Percentiles rank a stretch among this genome's conserved stretches.
Conservation (phyloP, 768 basidiomycete genomes). For the Boletus subcaerulescens region DNA sequence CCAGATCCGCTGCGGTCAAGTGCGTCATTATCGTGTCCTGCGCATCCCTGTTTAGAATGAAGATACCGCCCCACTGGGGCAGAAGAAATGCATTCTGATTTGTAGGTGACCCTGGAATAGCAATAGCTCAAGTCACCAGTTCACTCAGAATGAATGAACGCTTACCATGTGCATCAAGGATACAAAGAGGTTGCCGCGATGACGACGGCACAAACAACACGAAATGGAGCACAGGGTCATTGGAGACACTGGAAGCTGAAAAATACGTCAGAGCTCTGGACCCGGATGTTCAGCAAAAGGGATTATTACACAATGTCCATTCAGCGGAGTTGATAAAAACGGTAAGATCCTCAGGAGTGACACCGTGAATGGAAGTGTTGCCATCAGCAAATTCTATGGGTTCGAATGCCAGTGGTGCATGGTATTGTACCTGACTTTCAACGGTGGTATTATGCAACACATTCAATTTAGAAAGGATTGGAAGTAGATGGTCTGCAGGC, state of each 20-base stretch:
- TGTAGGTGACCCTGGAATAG: slow-evolving; percentile 42
- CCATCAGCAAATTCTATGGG: slow-evolving; percentile 40
- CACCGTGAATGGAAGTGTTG: slow-evolving; percentile 44
- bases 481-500: slow-evolving; percentile 62
- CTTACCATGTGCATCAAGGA: slow-evolving; percentile 55
- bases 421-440: slow-evolving; percentile 91
- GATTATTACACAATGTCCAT: slow-evolving; percentile 79
- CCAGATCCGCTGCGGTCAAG: slow-evolving; percentile 41
- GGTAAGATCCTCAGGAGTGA: slow-evolving; percentile 81
- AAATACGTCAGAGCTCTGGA: slow-evolving; percentile 2
- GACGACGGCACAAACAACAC: slow-evolving; percentile 81
- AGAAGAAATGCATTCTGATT: slow-evolving; percentile 73
- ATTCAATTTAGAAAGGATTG: slow-evolving; percentile 57
- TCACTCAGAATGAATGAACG: slow-evolving; percentile 5
- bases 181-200: slow-evolving; percentile 63
- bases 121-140: slow-evolving; percentile 5
- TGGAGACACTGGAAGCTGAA: slow-evolving; percentile 86
- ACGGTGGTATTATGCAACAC: slow-evolving; percentile 86
- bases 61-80: slow-evolving; percentile 92
- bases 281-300: slow-evolving; percentile 13
- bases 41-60: slow-evolving; percentile 61
- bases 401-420: slow-evolving; percentile 84
- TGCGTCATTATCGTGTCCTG: slow-evolving; percentile 23
- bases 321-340: slow-evolving; percentile 95
- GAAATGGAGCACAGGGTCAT: slow-evolving; percentile 93